Evolutionary conservation across 352 stramenopile species (phyloP).

Genomic region (Phytophthora sojae): DNA sequence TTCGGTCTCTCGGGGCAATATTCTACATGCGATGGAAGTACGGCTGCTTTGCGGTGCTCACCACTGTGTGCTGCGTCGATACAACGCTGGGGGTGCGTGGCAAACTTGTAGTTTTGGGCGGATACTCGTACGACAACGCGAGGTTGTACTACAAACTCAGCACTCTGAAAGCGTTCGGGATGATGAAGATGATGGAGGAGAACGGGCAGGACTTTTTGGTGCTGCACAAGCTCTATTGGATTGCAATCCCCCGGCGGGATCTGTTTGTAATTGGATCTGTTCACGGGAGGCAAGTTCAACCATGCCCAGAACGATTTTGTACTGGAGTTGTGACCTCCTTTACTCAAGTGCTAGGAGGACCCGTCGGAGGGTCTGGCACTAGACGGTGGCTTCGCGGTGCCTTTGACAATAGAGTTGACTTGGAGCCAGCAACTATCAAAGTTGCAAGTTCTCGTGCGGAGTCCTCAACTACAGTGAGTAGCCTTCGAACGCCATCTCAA

Average conservation of each 20-base stretch:
- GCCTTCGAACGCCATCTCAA: not conserved
- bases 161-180: constrained; percentile 37
- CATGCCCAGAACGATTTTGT: constrained; percentile 22
- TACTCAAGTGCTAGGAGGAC: constrained; percentile 30
- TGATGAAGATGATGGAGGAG: constrained; percentile 35
- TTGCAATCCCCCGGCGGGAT: constrained; percentile 23
- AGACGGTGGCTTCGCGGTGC: constrained; percentile 8
- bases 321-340: constrained; percentile 30
- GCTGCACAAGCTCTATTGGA: constrained; percentile 39
- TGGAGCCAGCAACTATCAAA: constrained; percentile 19
- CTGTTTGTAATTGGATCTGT: constrained; percentile 38
- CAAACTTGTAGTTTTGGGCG: constrained; percentile 31
- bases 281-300: constrained; percentile 26
- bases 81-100: constrained; percentile 21
- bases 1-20: constrained; percentile 34
- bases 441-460: not conserved
- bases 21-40: constrained; percentile 23
- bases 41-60: constrained; percentile 25
- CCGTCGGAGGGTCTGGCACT: not conserved
- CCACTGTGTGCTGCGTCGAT: constrained; percentile 32
- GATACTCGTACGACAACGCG: constrained; percentile 29
- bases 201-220: constrained; percentile 32
- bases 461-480: not conserved
- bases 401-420: constrained; percentile 22
- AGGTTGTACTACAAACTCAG: constrained; percentile 32